Evolutionary conservation across 2,329 filamentous ascomycete genomes (phyloP).

Genomic region (Stylonectria norvegica): DNA sequence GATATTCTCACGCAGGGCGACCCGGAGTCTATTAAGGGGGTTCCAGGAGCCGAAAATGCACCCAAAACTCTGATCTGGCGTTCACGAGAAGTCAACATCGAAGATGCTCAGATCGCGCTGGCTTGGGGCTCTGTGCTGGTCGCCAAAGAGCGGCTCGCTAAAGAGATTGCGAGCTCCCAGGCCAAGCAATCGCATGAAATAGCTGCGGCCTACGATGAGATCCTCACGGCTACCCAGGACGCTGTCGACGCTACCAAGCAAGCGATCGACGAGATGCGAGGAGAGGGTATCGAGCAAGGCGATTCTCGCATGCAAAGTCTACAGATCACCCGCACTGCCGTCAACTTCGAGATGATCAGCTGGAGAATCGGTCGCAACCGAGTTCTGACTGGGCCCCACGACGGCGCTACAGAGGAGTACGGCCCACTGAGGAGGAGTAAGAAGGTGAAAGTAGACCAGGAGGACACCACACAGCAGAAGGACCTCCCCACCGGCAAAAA

Average conservation of each 20-base stretch:
- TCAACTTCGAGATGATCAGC: conserved; percentile 90
- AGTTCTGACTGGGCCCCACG: conserved; percentile 76
- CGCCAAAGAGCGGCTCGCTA: conserved; percentile 48
- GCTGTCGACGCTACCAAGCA: conserved; percentile 90
- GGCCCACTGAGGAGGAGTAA: conserved; percentile 50
- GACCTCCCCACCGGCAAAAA: conserved; percentile 71
- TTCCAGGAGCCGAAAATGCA: conserved; percentile 50
- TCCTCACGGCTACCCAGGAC: conserved; percentile 88
- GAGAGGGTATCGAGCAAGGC: conserved; percentile 78
- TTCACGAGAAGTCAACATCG: conserved; percentile 77
- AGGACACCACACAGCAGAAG: conserved; percentile 47
- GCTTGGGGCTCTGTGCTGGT: conserved; percentile 68
- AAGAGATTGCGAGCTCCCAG: conserved; percentile 43
- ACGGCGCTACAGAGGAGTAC: conserved; percentile 63
- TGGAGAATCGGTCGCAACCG: conserved; percentile 94
- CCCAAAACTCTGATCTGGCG: conserved; percentile 83
- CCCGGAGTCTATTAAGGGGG: conserved; percentile 47
- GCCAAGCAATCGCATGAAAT: conserved; percentile 59
- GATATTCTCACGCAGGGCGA: conserved; percentile 58
- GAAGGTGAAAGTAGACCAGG: conserved; percentile 31
- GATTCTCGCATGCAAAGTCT: conserved; percentile 88
- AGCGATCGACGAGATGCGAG: conserved; percentile 83
- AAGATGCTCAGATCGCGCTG: conserved; percentile 87
- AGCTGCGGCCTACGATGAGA: conserved; percentile 84
- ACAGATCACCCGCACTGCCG: conserved; percentile 86